Percentiles rank a stretch among this genome's conserved stretches.
phyloP scores from a whole-genome alignment of 495 filamentous ascomycete species.

The Lasiosphaeriaceae sp. region DNA sequence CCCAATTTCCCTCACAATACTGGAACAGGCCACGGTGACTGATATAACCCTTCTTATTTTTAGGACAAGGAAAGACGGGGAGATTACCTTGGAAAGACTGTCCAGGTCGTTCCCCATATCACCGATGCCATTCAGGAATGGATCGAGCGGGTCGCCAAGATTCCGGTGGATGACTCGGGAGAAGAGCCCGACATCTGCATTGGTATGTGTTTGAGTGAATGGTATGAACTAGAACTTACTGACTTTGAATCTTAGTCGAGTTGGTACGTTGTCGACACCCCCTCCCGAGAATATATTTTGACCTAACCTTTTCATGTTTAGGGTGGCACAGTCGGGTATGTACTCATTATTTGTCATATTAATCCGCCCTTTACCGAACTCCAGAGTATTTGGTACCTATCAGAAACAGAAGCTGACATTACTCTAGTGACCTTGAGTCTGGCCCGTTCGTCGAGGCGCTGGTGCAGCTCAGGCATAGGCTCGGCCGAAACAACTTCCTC shows the following conservation, averaged over 20 bases:
- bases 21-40: too few relatives aligned
- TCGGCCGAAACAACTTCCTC: slow-evolving; percentile 76
- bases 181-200: slow-evolving; percentile 88
- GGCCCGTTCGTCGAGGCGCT: slow-evolving; percentile 86
- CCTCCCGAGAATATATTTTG: background rate
- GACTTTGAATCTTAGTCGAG: slow-evolving; percentile 1
- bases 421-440: slow-evolving; percentile 70
- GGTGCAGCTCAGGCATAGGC: slow-evolving; percentile 66
- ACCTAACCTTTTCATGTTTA: background rate
- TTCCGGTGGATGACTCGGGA: slow-evolving; percentile 83
- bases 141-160: slow-evolving; percentile 80
- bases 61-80: slow-evolving; percentile 58
- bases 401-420: background rate
- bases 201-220: slow-evolving; percentile 24
- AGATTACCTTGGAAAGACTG: slow-evolving; percentile 85
- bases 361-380: background rate
- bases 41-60: background rate
- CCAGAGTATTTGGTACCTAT: background rate
- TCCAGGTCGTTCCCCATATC: slow-evolving; percentile 89
- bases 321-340: slow-evolving; percentile 41
- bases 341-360: background rate
- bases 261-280: background rate
- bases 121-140: slow-evolving; percentile 89
- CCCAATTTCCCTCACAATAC: slow-evolving; percentile 18
- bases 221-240: background rate